Evolutionary conservation across 495 filamentous ascomycete species (phyloP).

Genomic region (Extremus antarcticus): DNA sequence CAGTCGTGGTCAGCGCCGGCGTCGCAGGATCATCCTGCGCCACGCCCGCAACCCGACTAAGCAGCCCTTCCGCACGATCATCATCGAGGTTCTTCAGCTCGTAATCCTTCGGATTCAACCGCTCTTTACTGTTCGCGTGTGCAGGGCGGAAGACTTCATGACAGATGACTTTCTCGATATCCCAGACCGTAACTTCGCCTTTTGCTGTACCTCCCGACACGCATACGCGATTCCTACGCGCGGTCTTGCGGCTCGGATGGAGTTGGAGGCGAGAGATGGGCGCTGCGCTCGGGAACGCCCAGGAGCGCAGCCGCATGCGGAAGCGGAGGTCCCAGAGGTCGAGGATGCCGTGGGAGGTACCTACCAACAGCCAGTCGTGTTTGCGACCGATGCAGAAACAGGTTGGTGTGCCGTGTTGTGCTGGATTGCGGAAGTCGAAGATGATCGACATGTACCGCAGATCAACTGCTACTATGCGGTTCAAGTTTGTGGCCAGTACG

Average conservation of each 20-base stretch:
- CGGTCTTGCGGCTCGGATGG: slow-evolving; percentile 46
- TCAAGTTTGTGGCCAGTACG: slow-evolving; percentile 76
- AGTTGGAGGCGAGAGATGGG: slow-evolving; percentile 70
- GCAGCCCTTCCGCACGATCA: slow-evolving; percentile 76
- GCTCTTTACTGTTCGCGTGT: slow-evolving; percentile 23
- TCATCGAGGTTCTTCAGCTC: slow-evolving; percentile 86
- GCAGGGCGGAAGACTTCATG: slow-evolving; percentile 75
- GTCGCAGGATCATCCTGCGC: slow-evolving; percentile 12
- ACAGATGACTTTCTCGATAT: slow-evolving; percentile 80
- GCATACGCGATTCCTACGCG: slow-evolving; percentile 62
- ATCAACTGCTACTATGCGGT: slow-evolving; percentile 71
- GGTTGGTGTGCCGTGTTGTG: slow-evolving; percentile 87
- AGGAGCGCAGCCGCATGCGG: slow-evolving; percentile 71
- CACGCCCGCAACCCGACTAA: slow-evolving; percentile 72
- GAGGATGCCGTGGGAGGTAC: slow-evolving; percentile 85
- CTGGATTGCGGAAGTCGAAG: slow-evolving; percentile 75
- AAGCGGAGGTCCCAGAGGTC: slow-evolving; percentile 97
- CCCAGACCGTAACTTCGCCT: slow-evolving; percentile 93
- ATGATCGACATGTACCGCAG: slow-evolving; percentile 76
- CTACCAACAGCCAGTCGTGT: slow-evolving; percentile 80
- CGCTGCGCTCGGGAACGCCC: slow-evolving; percentile 74
- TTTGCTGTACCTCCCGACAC: slow-evolving; percentile 80
- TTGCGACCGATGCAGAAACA: slow-evolving; percentile 81
- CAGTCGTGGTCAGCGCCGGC: slow-evolving; percentile 38
- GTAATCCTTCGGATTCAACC: slow-evolving; percentile 46